Base-by-base conservation (phyloP, 108 stramenopile genomes). In the Bacterosira constricta region DNA sequence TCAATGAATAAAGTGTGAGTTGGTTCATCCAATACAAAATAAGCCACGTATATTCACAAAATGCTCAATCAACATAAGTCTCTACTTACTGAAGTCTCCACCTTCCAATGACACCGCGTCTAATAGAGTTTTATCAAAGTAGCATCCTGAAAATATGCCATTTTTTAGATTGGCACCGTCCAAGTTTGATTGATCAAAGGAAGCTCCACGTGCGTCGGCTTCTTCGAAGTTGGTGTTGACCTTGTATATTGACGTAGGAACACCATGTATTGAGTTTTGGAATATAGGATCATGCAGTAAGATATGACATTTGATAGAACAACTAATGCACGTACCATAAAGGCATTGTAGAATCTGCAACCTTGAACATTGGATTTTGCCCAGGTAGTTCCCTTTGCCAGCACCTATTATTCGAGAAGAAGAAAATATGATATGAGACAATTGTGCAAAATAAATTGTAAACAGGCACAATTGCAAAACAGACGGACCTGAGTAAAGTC, bases 301-400 rank as follows among this genome's bases (percentile, higher is more conserved):
- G n/a, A 53, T 55, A 49, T 25, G 6, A 49, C 0, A 49, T 21
- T 21, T 18, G 15, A 8, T 9, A 10, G 12, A 49, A 49, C 21
- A 7, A 49, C n/a, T n/a, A n/a, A n/a, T n/a, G n/a, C n/a, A 23
- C 49, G 10, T 50, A 75, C 73, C 67, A 94, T 67, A 69, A 84
- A 91, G n/a, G 93, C 90, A 62, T 94, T 94, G 80, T 90, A 91
- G 67, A 94, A 94, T 35, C 93, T 66, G 54, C 93, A 94, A 21
- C 93, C 93, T 45, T 87, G 83, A 10, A 94, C 46, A 78, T 86
- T 91, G 38, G 85, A 86, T 27, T 84, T 81, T 25, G 84, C 80
- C 69, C 91, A 94, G 32, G 57, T 88, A 1, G 93, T 90, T 18
- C 75, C 86, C 79, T 88, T 88, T 25, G 93, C 93, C 63, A 94